phyloP scores from a whole-genome alignment of 2,329 filamentous ascomycete species.

The Aspergillus felis region DNA sequence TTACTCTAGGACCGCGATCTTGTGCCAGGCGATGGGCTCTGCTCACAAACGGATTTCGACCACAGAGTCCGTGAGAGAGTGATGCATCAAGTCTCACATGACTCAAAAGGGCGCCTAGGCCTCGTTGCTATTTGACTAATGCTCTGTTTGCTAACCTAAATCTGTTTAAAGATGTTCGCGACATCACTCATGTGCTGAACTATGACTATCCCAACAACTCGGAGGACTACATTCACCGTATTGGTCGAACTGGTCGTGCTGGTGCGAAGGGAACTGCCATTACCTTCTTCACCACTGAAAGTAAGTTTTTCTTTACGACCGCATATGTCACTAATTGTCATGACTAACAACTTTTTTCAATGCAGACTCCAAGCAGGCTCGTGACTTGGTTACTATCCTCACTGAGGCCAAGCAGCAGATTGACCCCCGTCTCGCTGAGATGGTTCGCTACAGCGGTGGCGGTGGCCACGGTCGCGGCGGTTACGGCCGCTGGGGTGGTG shows the following conservation, averaged over 20 bases:
- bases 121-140: conserved; percentile 43
- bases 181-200: conserved; percentile 99
- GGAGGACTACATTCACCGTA: conserved; percentile 67
- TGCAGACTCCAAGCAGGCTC: conserved; percentile 85
- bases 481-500: conserved; percentile 53
- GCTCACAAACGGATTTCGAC: conserved; percentile 37
- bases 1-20: conserved; percentile 61
- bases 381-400: conserved; percentile 89
- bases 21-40: conserved; percentile 52
- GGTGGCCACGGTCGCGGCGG: conserved; percentile 69
- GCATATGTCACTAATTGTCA: neutral
- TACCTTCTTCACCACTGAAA: conserved; percentile 98
- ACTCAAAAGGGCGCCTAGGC: conserved; percentile 51
- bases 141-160: conserved; percentile 70
- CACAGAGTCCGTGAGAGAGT: conserved; percentile 51
- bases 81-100: conserved; percentile 59
- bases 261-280: conserved; percentile 94
- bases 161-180: conserved; percentile 90
- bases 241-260: conserved; percentile 65
- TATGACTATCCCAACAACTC: conserved; percentile 99
- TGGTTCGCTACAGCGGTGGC: conserved; percentile 86
- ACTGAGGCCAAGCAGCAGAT: conserved; percentile 97
- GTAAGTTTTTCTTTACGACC: conserved; percentile 58
- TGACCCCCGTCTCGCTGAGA: conserved; percentile 91
- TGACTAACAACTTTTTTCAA: conserved; percentile 15